Evolutionary conservation across 2,329 filamentous ascomycete genomes (phyloP), one percentile per base, ranked within the genome.

Genomic region (Aspergillus tamarii): DNA sequence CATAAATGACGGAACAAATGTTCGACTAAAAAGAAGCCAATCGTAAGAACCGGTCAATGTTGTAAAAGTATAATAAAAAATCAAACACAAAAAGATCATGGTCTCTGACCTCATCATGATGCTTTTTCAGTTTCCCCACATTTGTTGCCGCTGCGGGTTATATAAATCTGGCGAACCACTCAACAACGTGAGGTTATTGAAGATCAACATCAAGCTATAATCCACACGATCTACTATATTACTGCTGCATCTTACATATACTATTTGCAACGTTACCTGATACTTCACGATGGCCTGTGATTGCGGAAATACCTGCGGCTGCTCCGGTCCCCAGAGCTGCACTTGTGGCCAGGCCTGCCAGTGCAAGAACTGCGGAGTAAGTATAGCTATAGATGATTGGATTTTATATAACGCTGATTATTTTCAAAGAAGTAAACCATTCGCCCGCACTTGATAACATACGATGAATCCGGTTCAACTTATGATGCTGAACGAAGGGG

Each of bases 281-380:
- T 21, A 55, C 46, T 61, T 34, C 32, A 74, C 14, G 56, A 78
- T 78, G 76, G 74, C 66, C 52, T 79, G 77, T 58, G 69, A 63
- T 59, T 79, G 77, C 21, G 74, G 75, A 69, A 66, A 67, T n/a
- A 71, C 60, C 55, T 79, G 77, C 61, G 67, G 59, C 64, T 79
- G 77, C 66, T 66, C 64, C 14, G 77, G 76, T 59, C 62, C 72
- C 23, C 68, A 73, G 53, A 68, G 56, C 62, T 79, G 77, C 66
- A 72, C 72, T 61, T 79, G 77, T 64, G 69, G 69, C 52, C 70
- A 71, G 61, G 69, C 66, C 64, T 79, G 77, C 64, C 57, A 69
- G 67, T 79, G 77, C 72, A 74, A 76, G 71, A 71, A 72, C 70
- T 79, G 77, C 67, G 76, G 75, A 72, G 77, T 79, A 78, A 69